Evolutionary conservation across 352 stramenopile species (phyloP).

Genomic region (Phytophthora pinifolia): DNA sequence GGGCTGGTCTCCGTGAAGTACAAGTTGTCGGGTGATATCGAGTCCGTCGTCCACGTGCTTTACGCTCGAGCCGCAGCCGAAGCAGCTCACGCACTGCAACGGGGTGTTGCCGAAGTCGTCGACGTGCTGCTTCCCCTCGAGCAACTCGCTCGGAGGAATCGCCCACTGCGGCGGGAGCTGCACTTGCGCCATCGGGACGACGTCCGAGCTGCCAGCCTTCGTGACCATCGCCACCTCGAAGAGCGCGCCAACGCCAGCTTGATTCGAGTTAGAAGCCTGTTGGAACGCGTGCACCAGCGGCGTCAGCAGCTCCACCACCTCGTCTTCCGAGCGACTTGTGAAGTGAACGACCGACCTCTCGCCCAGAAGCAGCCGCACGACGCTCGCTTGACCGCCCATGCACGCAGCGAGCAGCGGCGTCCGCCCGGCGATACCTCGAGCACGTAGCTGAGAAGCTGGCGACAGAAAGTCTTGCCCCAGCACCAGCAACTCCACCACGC

Average conservation of each 20-base stretch:
- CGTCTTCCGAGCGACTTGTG: conserved; percentile 45
- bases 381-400: conserved; percentile 59
- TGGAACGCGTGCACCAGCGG: conserved; percentile 30
- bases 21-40: conserved; percentile 58
- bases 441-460: conserved; percentile 18
- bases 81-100: conserved; percentile 77
- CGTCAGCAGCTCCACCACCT: conserved; percentile 45
- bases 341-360: conserved; percentile 67
- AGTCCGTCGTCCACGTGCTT: conserved; percentile 66
- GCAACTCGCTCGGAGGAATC: conserved; percentile 45
- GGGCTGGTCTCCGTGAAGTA: conserved; percentile 64
- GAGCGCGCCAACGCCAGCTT: conserved; percentile 6
- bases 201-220: conserved; percentile 36
- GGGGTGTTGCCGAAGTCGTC: conserved; percentile 83
- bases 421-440: conserved; percentile 50
- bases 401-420: conserved; percentile 69
- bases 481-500: conserved; percentile 74
- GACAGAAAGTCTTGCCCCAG: conserved; percentile 25
- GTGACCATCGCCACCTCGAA: conserved; percentile 52
- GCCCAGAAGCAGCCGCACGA: conserved; percentile 67
- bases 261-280: neutral
- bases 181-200: conserved; percentile 50
- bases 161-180: conserved; percentile 42
- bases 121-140: conserved; percentile 47
- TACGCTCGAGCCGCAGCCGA: conserved; percentile 63